phyloP scores from a whole-genome alignment of 2,329 filamentous ascomycete species.

The Aspergillus sp. region DNA sequence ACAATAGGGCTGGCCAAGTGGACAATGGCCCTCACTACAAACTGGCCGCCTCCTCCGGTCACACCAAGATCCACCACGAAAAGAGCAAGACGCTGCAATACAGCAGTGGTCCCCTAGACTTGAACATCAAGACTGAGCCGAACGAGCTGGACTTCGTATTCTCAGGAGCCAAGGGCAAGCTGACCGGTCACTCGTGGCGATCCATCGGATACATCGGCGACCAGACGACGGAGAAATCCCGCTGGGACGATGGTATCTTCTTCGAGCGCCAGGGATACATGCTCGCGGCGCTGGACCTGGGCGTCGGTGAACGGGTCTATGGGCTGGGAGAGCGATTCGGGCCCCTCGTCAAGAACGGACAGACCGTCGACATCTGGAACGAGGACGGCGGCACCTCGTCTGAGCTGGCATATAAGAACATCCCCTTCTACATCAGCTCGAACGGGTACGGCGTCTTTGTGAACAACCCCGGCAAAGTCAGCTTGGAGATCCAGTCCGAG shows the following conservation, averaged over 20 bases:
- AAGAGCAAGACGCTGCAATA: conserved; percentile 29
- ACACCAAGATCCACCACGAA: conserved; percentile 29
- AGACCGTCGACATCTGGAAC: conserved; percentile 65
- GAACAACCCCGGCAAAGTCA: conserved; percentile 67
- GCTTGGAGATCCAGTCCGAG: conserved; percentile 73
- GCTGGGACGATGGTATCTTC: conserved; percentile 36
- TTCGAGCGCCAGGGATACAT: conserved; percentile 40
- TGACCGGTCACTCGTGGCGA: conserved; percentile 40
- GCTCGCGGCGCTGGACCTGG: conserved; percentile 39
- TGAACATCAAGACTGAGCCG: conserved; percentile 33
- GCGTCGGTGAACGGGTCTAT: conserved; percentile 64
- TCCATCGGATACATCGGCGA: conserved; percentile 42
- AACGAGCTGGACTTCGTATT: conserved; percentile 37
- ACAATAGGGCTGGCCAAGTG: conserved; percentile 32
- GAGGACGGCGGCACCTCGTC: conserved; percentile 51
- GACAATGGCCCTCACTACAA: conserved; percentile 39
- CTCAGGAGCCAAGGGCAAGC: conserved; percentile 22
- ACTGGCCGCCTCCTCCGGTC: conserved; percentile 26
- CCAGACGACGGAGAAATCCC: conserved; percentile 32
- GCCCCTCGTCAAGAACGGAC: conserved; percentile 73
- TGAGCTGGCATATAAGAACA: conserved; percentile 43
- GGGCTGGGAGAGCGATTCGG: conserved; percentile 76
- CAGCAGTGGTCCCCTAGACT: conserved; percentile 31
- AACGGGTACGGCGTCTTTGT: conserved; percentile 77
- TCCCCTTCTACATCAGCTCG: conserved; percentile 49